These are phyloP conservation scores for Penicillium arizonense DNA, from an alignment of 495 filamentous ascomycete species.

Conservation along the genomic window DNA sequence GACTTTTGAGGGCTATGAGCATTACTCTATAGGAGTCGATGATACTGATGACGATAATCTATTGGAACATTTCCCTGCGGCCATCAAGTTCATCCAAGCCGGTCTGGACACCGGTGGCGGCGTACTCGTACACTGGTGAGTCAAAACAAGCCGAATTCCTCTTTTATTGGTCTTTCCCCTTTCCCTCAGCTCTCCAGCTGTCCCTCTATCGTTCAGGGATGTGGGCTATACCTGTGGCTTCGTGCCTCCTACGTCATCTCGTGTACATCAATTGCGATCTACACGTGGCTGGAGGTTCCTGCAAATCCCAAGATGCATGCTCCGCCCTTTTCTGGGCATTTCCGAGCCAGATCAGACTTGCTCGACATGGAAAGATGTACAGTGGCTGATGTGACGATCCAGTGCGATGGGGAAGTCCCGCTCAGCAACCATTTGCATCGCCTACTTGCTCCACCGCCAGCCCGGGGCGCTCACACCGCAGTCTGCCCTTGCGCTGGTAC, in stretches of 20 bases:
- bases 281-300: slow-evolving; percentile 12
- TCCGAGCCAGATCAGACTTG: not conserved
- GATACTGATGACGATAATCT: slow-evolving; percentile 87
- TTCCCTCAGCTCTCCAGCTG: not conserved
- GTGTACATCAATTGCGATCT: slow-evolving; percentile 16
- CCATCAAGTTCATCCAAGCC: slow-evolving; percentile 77
- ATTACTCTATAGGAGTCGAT: slow-evolving; percentile 79
- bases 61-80: slow-evolving; percentile 71
- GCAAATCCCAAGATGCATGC: slow-evolving; percentile 2
- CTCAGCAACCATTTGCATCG: slow-evolving; percentile 78
- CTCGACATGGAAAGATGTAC: slow-evolving; percentile 2
- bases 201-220: not conserved
- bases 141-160: slow-evolving; percentile 4
- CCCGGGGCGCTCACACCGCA: slow-evolving; percentile 50
- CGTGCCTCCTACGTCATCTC: slow-evolving; percentile 19
- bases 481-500: slow-evolving; percentile 61
- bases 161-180: not conserved
- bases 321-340: slow-evolving; percentile 4
- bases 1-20: slow-evolving; percentile 50
- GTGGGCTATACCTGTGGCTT: slow-evolving; percentile 1
- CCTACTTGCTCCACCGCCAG: slow-evolving; percentile 74
- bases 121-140: slow-evolving; percentile 76
- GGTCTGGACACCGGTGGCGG: slow-evolving; percentile 65
- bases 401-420: slow-evolving; percentile 97
- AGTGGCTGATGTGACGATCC: slow-evolving; percentile 28